Evolutionary conservation across 306 rosid genomes (phyloP).

Genomic region (Comarum palustre): DNA sequence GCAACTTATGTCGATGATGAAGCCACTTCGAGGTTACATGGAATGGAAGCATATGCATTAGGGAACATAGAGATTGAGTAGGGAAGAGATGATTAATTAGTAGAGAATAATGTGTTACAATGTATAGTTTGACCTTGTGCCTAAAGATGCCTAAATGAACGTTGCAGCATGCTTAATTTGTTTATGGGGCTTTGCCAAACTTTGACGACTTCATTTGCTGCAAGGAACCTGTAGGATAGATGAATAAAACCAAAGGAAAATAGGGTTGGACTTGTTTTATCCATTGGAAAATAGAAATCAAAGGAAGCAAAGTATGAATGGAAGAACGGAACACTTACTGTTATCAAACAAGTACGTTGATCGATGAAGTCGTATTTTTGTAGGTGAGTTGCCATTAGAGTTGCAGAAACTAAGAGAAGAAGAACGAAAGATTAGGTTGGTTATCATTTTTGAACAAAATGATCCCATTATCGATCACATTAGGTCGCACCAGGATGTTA

Average conservation of each 20-base stretch:
- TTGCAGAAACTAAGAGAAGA: conserved; percentile 18
- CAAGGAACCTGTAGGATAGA: conserved; percentile 34
- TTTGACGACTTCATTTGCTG: conserved; percentile 42
- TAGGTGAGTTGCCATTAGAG: conserved; percentile 47
- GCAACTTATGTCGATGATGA: conserved; percentile 17
- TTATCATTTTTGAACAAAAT: neutral
- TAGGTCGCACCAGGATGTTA: neutral
- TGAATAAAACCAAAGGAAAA: conserved; percentile 30
- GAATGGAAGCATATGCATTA: conserved; percentile 19
- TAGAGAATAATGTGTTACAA: conserved; percentile 10
- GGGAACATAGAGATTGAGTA: conserved; percentile 20
- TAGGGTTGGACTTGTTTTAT: conserved; percentile 27
- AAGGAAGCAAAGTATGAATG: conserved; percentile 14
- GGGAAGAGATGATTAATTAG: conserved; percentile 12
- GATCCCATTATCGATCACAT: neutral
- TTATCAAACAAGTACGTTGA: neutral
- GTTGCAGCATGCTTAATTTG: conserved; percentile 24
- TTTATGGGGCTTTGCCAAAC: conserved; percentile 60
- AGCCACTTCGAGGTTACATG: conserved; percentile 26
- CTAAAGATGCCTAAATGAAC: conserved; percentile 47
- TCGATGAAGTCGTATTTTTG: conserved; percentile 35
- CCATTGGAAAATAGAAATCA: neutral
- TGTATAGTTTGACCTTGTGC: conserved; percentile 40
- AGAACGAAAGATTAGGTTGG: neutral
- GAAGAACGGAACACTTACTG: conserved; percentile 21